Conservation (phyloP, 495 filamentous ascomycete species). For the Neurospora sp. region DNA sequence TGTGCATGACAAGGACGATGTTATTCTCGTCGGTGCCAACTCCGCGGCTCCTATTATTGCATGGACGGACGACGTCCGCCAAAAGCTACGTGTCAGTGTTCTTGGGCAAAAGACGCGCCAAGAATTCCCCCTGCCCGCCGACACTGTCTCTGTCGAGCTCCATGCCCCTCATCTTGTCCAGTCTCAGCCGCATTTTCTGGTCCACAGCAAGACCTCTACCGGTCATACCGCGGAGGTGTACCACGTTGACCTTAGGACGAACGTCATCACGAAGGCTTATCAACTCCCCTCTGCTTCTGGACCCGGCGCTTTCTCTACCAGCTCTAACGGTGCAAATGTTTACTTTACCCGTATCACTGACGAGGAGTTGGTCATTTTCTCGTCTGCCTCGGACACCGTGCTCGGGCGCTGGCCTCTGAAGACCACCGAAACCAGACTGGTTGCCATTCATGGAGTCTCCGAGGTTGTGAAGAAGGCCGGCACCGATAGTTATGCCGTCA, state of each 20-base stretch:
- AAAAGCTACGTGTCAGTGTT: conserved; percentile 67
- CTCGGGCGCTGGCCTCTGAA: conserved; percentile 61
- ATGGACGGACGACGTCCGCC: conserved; percentile 64
- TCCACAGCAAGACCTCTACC: conserved; percentile 63
- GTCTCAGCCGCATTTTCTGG: conserved; percentile 68
- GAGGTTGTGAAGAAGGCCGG: conserved; percentile 63
- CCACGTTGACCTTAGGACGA: conserved; percentile 63
- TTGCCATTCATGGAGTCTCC: conserved; percentile 57
- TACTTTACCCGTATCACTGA: conserved; percentile 77
- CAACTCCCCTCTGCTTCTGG: conserved; percentile 58
- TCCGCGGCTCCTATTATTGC: conserved; percentile 72
- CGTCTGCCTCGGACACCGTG: conserved; percentile 65
- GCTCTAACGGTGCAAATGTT: conserved; percentile 65
- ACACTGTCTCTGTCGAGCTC: conserved; percentile 55
- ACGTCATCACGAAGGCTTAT: conserved; percentile 60
- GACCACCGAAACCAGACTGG: conserved; percentile 23
- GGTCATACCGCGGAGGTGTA: conserved; percentile 79
- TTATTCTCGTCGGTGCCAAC: conserved; percentile 74
- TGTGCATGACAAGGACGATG: conserved; percentile 51
- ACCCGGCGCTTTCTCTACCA: conserved; percentile 67
- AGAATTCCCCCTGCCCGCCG: conserved; percentile 43
- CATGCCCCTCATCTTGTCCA: conserved; percentile 63
- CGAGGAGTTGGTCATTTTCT: conserved; percentile 59
- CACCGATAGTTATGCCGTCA: conserved; percentile 55
- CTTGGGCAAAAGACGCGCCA: conserved; percentile 60